Base-by-base conservation (phyloP, 140 eudicot genomes). In the Ambrosia hybrid region DNA sequence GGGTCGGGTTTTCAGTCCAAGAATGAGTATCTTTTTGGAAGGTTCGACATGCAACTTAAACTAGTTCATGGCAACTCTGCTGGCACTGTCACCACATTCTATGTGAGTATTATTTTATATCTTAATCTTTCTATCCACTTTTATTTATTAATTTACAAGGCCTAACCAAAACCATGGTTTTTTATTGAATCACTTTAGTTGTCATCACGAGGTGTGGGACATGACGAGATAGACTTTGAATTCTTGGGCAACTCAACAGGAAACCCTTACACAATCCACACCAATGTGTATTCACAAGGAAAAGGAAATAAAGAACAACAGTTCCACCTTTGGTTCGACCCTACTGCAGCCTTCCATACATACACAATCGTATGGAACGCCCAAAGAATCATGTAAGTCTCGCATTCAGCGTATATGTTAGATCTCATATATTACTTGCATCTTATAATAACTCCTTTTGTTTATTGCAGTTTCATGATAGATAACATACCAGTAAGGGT, bases 211-310 rank as follows among this genome's bases (percentile, higher is more conserved):
- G 90, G 95, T 10, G 16, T 74, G 0, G 75, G 57, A 43, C 88
- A 88, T 62, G 84, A 87, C 12, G 90, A 87, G 76, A 84, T 87
- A 17, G 90, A 85, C 68, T 82, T 85, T 64, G 85, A 85, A 61
- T 83, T 85, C 56, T 57, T 85, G 57, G 91, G 85, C 5, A 85
- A 85, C 26, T 71, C 81, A 2, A 46, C 85, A 5, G 87, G 86
- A 8, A 45, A 82, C n/a, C 86, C 86, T 10, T 85, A 81, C 57
- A 85, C 82, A 0, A 48, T 85, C 21, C 90, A 84, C 70, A 84
- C 88, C 21, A 84, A 84, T 71, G 83, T 80, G 21, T 84, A 38
- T 36, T 14, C 78, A 21, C 83, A 81, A 72, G 86, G 86, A 2
- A 70, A 72, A 57, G 88, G 82, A 6, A 30, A 79, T 64, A 73